Evolutionary conservation across 1,139 yeast genomes (phyloP).

Genomic region (Pneumocystis oryctolagi): DNA sequence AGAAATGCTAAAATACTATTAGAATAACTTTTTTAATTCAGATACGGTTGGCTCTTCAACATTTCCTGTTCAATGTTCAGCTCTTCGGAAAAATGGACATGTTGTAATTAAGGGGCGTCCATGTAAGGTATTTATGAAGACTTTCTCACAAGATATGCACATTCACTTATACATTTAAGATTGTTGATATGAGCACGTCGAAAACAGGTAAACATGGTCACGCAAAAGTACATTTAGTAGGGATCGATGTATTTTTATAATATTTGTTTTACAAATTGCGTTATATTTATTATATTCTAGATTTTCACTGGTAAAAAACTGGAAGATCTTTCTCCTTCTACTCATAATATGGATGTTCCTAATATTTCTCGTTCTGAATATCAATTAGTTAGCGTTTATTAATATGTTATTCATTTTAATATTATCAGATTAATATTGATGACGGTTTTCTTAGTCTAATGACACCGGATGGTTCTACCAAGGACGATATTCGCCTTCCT

Average conservation of each 20-base stretch:
- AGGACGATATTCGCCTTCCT: slow-evolving; percentile 97
- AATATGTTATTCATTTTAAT: background rate
- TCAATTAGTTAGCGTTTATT: slow-evolving; percentile 41
- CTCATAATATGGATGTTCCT: slow-evolving; percentile 99
- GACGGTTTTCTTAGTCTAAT: slow-evolving; percentile 95
- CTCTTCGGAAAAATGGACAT: slow-evolving; percentile 99
- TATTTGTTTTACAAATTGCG: background rate
- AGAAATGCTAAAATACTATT: slow-evolving; percentile 5
- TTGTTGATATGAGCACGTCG: slow-evolving; percentile 98
- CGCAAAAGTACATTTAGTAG: slow-evolving; percentile 99
- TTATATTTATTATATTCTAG: background rate
- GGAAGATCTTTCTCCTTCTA: slow-evolving; percentile 98
- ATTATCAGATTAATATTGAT: slow-evolving; percentile 64
- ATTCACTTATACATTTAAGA: slow-evolving; percentile 25
- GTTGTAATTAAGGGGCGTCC: slow-evolving; percentile 97
- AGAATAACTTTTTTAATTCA: slow-evolving; percentile 94
- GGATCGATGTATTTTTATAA: slow-evolving; percentile 46
- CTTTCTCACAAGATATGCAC: background rate
- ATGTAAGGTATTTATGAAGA: slow-evolving; percentile 40
- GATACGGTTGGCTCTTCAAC: slow-evolving; percentile 98
- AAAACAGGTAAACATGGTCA: slow-evolving; percentile 99
- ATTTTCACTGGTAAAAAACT: slow-evolving; percentile 98
- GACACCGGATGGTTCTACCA: slow-evolving; percentile 95
- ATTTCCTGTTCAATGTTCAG: slow-evolving; percentile 99
- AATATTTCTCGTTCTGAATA: slow-evolving; percentile 86